phyloP scores from a whole-genome alignment of 345 rosid genomes.

The Sisymbrium irio region DNA sequence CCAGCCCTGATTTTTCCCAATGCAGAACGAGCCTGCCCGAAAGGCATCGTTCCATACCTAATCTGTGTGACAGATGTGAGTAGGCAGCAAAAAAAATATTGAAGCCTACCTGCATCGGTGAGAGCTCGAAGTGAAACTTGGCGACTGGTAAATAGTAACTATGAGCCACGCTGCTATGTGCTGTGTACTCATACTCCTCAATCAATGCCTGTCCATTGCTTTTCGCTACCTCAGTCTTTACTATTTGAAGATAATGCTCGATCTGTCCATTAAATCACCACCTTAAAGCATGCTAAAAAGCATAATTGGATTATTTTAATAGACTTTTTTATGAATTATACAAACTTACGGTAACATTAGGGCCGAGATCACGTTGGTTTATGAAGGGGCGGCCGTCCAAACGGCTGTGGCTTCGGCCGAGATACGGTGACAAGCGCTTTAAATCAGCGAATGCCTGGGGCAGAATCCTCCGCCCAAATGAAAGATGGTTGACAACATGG shows the following conservation, averaged over 20 bases:
- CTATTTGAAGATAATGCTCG: constrained; percentile 95
- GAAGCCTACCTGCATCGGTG: constrained; percentile 90
- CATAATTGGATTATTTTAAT: not conserved
- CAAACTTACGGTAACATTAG: constrained; percentile 92
- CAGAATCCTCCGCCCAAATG: constrained; percentile 72
- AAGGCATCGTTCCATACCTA: not conserved
- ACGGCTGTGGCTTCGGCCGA: constrained; percentile 81
- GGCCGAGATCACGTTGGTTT: constrained; percentile 69
- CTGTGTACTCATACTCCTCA: constrained; percentile 94
- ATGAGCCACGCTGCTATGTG: constrained; percentile 86
- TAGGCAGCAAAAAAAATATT: not conserved
- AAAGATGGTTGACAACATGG: constrained; percentile 82
- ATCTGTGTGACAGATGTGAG: constrained; percentile 14
- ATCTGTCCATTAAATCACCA: constrained; percentile 50
- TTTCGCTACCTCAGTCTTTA: constrained; percentile 82
- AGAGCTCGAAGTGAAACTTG: constrained; percentile 92
- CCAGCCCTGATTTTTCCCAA: not conserved
- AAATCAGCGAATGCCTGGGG: constrained; percentile 60
- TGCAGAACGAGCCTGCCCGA: not conserved
- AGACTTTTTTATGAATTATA: not conserved
- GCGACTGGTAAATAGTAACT: constrained; percentile 71
- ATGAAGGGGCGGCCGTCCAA: constrained; percentile 78
- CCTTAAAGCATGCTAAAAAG: not conserved
- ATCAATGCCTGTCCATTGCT: constrained; percentile 48
- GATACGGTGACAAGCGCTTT: constrained; percentile 66